These are phyloP conservation scores for Tolypocladium ophioglossoides DNA, from an alignment of 2,329 filamentous ascomycete genomes.

Conservation along the genomic window DNA sequence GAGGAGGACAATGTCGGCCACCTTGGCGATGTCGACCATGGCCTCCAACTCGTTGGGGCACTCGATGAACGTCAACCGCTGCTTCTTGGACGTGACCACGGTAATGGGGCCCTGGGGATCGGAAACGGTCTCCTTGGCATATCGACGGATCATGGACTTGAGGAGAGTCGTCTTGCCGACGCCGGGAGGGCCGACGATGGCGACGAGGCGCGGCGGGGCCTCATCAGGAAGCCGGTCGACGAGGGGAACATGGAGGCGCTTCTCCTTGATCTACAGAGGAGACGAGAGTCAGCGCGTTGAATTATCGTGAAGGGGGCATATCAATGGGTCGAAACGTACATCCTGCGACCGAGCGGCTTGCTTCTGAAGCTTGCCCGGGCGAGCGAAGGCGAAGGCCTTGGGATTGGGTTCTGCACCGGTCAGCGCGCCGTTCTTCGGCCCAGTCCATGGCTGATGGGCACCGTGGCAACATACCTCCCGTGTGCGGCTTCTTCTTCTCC, in stretches of 20 bases:
- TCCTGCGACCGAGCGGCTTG: slow-evolving; percentile 64
- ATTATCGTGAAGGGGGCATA: not conserved
- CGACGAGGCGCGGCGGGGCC: slow-evolving; percentile 83
- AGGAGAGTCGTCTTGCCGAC: slow-evolving; percentile 93
- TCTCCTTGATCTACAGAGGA: slow-evolving; percentile 68
- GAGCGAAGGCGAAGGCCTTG: slow-evolving; percentile 80
- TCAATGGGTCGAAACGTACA: slow-evolving; percentile 31
- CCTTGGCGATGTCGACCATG: slow-evolving; percentile 95
- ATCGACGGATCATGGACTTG: slow-evolving; percentile 87
- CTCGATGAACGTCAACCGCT: slow-evolving; percentile 91
- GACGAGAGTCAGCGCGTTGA: not conserved
- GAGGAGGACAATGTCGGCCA: slow-evolving; percentile 90
- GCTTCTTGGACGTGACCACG: slow-evolving; percentile 90
- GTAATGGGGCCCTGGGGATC: slow-evolving; percentile 88
- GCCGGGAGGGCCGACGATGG: slow-evolving; percentile 88
- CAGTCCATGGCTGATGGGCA: not conserved
- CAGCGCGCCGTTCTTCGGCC: slow-evolving; percentile 4
- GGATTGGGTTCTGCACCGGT: slow-evolving; percentile 57
- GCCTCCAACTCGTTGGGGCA: slow-evolving; percentile 93
- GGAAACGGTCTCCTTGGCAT: slow-evolving; percentile 89
- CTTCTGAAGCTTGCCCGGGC: slow-evolving; percentile 69
- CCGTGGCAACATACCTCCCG: slow-evolving; percentile 38
- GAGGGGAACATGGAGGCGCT: slow-evolving; percentile 88
- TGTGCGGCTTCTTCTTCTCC: slow-evolving; percentile 66
- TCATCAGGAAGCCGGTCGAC: slow-evolving; percentile 94